Base-by-base conservation (phyloP, 1,284 basidiomycete genomes). In the Fomes fomentarius region DNA sequence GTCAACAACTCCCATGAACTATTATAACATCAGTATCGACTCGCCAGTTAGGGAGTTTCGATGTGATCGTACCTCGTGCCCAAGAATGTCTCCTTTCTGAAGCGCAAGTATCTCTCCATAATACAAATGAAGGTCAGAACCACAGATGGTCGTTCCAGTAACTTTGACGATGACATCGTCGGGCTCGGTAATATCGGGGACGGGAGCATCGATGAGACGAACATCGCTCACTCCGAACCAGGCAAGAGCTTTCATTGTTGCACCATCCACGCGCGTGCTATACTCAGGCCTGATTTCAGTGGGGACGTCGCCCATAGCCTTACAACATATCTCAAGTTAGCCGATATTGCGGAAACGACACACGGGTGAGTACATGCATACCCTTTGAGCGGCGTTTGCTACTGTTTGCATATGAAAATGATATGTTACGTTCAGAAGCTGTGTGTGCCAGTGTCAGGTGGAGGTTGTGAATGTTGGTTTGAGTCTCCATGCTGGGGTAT, bases 1-100 rank as follows among this genome's bases (percentile, higher is more conserved):
- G 60, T 88, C 85, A 24, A 91, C 80, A 40, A 81, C 70, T 8
- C 86, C 87, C 85, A 88, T 87, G 67, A 87, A 88, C 79, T 87
- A 57, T 17, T 15, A 2, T 37, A 5, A 47, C n/a, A 6, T n/a
- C n/a, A n/a, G n/a, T n/a, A n/a, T n/a, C n/a, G n/a, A n/a, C n/a
- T n/a, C n/a, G n/a, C n/a, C n/a, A n/a, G n/a, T n/a, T n/a, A n/a
- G n/a, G n/a, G n/a, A n/a, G n/a, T n/a, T n/a, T n/a, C n/a, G n/a
- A n/a, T 14, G 19, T 7, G 15, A 12, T 60, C 70, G 50, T 44
- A 82, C 80, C 69, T 86, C 89, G 66, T 92, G 89, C 0, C 89
- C 89, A 0, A 92, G 72, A 47, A 93, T 89, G 68, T 92, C 89
- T 6, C 87, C 88, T 61, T 83, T 81, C 67, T 88, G 80, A 40